A percentile compares a stretch with the other conserved stretches of the same genome.
phyloP scores from a whole-genome alignment of 1,139 yeast genomes.

The Debaryomyces robertsiae region DNA sequence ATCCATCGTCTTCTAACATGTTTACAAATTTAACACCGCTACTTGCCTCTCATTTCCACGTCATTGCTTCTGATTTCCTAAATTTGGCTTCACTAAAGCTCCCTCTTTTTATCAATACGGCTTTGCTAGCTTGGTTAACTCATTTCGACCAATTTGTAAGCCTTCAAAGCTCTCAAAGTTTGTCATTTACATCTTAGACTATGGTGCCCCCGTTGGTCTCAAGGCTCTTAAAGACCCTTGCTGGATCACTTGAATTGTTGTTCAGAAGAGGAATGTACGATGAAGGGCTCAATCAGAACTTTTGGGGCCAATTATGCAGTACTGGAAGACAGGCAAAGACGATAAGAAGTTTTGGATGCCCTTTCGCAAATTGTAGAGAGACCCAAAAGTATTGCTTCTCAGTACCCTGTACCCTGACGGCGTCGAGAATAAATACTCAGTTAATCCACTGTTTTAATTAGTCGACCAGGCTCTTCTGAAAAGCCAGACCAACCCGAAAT shows the following conservation, averaged over 20 bases:
- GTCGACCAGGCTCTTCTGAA: conserved; percentile 30
- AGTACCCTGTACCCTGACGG: conserved; percentile 37
- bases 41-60: conserved; percentile 35
- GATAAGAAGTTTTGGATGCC: conserved; percentile 14
- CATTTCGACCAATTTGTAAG: no score
- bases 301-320: conserved; percentile 38
- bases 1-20: conserved; percentile 44
- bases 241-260: conserved; percentile 29
- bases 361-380: conserved; percentile 21
- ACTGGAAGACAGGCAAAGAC: conserved; percentile 28
- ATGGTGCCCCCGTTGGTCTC: conserved; percentile 46
- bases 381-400: conserved; percentile 23
- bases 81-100: conserved; percentile 41
- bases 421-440: conserved; percentile 20
- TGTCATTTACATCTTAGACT: conserved; percentile 42
- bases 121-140: conserved; percentile 28
- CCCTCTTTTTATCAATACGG: conserved; percentile 27
- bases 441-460: conserved; percentile 35
- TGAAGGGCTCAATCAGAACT: conserved; percentile 36
- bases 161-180: conserved; percentile 23
- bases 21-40: conserved; percentile 38
- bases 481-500: conserved; percentile 26
- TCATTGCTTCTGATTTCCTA: conserved; percentile 51
- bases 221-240: conserved; percentile 35
- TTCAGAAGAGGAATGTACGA: conserved; percentile 49